Percentiles rank a stretch among this genome's conserved stretches.
phyloP scores from a whole-genome alignment of 1,284 basidiomycete genomes.

The Cutaneotrichosporon dermatis region DNA sequence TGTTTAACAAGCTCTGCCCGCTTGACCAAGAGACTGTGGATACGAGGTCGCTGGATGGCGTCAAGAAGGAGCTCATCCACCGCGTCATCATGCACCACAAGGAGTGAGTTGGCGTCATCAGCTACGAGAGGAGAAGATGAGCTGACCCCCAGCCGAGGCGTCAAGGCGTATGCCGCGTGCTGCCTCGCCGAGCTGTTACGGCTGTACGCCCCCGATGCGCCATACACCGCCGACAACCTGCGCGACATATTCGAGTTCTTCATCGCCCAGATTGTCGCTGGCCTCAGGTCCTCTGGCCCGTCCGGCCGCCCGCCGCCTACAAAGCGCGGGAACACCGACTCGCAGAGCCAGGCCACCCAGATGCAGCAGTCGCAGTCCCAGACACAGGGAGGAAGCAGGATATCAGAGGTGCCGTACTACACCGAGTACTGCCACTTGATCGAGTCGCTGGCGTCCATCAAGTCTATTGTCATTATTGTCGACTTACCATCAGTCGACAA shows the following conservation, averaged over 20 bases:
- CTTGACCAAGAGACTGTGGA: slow-evolving; percentile 87
- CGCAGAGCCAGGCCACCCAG: slow-evolving; percentile 6
- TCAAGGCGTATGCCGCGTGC: slow-evolving; percentile 89
- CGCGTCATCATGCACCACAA: slow-evolving; percentile 82
- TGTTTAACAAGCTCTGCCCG: slow-evolving; percentile 74
- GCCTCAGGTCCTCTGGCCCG: slow-evolving; percentile 56
- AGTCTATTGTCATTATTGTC: slow-evolving; percentile 88
- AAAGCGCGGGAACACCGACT: background rate
- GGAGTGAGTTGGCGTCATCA: slow-evolving; percentile 55
- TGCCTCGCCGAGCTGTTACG: slow-evolving; percentile 90
- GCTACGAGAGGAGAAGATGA: background rate
- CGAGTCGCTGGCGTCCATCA: slow-evolving; percentile 86
- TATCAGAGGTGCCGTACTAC: slow-evolving; percentile 59
- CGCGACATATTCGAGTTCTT: slow-evolving; percentile 92
- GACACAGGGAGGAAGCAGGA: slow-evolving; percentile 40
- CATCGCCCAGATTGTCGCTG: slow-evolving; percentile 70
- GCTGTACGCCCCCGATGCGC: slow-evolving; percentile 94
- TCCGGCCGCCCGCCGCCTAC: too few relatives aligned
- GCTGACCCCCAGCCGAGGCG: slow-evolving; percentile 54
- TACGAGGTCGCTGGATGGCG: slow-evolving; percentile 61
- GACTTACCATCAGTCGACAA: slow-evolving; percentile 84
- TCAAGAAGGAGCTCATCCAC: slow-evolving; percentile 74
- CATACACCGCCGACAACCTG: slow-evolving; percentile 81
- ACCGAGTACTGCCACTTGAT: slow-evolving; percentile 88
- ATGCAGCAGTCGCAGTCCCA: slow-evolving; percentile 19